Evolutionary conservation across 2,329 filamentous ascomycete genomes (phyloP), one percentile per base, ranked within the genome.

Genomic region (Intubia oerlemansii): DNA sequence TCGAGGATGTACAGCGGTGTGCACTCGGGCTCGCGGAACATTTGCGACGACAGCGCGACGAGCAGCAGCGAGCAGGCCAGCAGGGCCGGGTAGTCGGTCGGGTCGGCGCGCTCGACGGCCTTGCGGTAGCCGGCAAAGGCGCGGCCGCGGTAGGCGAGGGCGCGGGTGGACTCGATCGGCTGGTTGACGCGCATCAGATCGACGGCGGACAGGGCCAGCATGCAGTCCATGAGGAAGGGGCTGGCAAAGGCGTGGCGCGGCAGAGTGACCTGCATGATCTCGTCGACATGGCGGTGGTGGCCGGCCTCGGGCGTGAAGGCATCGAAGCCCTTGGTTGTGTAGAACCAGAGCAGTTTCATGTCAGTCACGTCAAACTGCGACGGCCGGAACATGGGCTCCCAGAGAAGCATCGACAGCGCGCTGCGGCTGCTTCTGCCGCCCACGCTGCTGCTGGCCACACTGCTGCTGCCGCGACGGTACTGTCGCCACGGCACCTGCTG

Each of bases 321-420:
- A 3, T 44, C 34, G 36, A 47, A 59, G 7, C 57, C 59, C 18
- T 52, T 42, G 7, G 47, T 49, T 10, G 56, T 58, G 39, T 62
- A 67, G 39, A 62, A 62, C 60, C 61, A 66, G 6, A 67, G 40
- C 23, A 66, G 50, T 36, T 53, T 56, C 57, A 67, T 59, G 34
- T 66, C 60, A 16, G 46, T 37, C 18, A 49, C 45, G 23, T 52
- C 44, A 29, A 50, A 41, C 10, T 42, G 42, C 1, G 34, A 32
- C 2, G 54, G 46, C 8, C 42, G 38, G 33, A 49, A 52, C 8
- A 51, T 32, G 8, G 52, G 53, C 32, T 55, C 49, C 4, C 21
- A 6, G n/a, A n/a, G n/a, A n/a, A n/a, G n/a, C 11, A 11, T 12
- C 5, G 7, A 14, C 22, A 24, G 22, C 11, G 17, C 17, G 18